Evolutionary conservation across 352 stramenopile genomes (phyloP), one percentile per base, ranked within the genome.

Genomic region (Phytophthora pisi): DNA sequence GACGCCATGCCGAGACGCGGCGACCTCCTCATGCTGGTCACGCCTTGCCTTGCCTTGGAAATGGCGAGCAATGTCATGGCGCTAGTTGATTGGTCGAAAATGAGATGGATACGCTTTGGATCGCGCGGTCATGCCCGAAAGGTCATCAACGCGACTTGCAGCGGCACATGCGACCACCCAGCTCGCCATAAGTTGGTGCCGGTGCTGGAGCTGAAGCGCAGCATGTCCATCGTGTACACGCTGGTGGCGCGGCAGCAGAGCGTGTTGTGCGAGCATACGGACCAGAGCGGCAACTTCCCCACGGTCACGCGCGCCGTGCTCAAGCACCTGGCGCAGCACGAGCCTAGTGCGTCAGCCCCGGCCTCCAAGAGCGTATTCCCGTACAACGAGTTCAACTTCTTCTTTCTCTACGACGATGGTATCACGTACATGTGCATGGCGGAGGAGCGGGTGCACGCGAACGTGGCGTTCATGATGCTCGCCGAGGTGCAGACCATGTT

Each of bases 371-470:
- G 84, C 50, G 85, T 93, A 46, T 91, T 91, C 42, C 77, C 81
- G 3, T 91, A 91, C 78, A 86, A 91, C 64, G 75, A 89, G 23
- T 92, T 78, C 74, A 90, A 91, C 50, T 95, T 93, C 59, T 93
- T 92, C 65, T 95, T 93, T 45, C 77, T 93, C 8, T 59, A 82
- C 43, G 81, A 90, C 26, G 79, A 91, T 23, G 82, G 77, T 0
- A 68, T 95, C n/a, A 85, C 84, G 51, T 95, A 84, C 61, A 89
- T 93, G 81, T 95, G 87, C 58, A 92, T 95, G 85, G 86, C 84
- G 1, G 83, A 93, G 50, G 82, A 89, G 52, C 76, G 81, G n/a
- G 85, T 95, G 18, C 77, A 93, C 45, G 77, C 82, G 1, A 89
- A 89, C 23, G 81, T 92, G 2, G 86, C 88, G 23, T 92, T 93